Percentiles rank a stretch among this genome's conserved stretches.
Evolutionary conservation across 148 eudicot species (phyloP).

Genomic region (Salicornia ramosissima): DNA sequence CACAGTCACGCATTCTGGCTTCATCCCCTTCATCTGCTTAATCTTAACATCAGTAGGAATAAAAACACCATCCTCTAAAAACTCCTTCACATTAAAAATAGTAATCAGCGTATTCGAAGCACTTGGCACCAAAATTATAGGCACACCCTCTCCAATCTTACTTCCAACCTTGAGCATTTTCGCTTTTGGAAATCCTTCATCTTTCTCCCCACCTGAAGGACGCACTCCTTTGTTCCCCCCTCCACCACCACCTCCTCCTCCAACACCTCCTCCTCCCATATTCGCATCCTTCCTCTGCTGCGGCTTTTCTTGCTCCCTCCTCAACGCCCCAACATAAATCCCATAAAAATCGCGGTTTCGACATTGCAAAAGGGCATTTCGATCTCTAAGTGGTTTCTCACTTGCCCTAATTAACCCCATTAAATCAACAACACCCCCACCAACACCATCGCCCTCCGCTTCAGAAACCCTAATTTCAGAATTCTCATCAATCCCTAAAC

Average conservation of each 20-base stretch:
- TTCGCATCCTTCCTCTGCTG: constrained; percentile 66
- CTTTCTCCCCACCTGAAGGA: constrained; percentile 39
- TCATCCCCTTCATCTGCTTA: constrained; percentile 80
- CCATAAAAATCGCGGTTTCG: constrained; percentile 57
- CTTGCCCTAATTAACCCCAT: constrained; percentile 36
- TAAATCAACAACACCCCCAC: constrained; percentile 19
- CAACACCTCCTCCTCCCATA: constrained; percentile 22
- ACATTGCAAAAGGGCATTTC: constrained; percentile 53
- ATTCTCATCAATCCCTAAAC: constrained; percentile 10
- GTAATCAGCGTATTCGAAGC: constrained; percentile 85
- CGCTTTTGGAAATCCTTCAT: constrained; percentile 37
- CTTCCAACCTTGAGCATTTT: constrained; percentile 58
- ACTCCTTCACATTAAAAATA: constrained; percentile 91
- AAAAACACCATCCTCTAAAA: constrained; percentile 90
- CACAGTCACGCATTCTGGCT: constrained; percentile 93
- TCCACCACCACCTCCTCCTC: constrained; percentile 24
- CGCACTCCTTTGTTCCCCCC: constrained; percentile 25
- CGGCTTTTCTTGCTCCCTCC: constrained; percentile 73
- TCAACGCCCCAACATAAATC: constrained; percentile 46
- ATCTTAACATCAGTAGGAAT: constrained; percentile 77
- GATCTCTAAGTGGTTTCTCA: constrained; percentile 70
- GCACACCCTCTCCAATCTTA: constrained; percentile 90
- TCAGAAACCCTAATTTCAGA: constrained; percentile 21
- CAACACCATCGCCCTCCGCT: constrained; percentile 5
- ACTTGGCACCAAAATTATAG: constrained; percentile 86